Evolutionary conservation across 768 basidiomycete genomes (phyloP), one percentile per base, ranked within the genome.

Genomic region (Lactarius akahatsu): DNA sequence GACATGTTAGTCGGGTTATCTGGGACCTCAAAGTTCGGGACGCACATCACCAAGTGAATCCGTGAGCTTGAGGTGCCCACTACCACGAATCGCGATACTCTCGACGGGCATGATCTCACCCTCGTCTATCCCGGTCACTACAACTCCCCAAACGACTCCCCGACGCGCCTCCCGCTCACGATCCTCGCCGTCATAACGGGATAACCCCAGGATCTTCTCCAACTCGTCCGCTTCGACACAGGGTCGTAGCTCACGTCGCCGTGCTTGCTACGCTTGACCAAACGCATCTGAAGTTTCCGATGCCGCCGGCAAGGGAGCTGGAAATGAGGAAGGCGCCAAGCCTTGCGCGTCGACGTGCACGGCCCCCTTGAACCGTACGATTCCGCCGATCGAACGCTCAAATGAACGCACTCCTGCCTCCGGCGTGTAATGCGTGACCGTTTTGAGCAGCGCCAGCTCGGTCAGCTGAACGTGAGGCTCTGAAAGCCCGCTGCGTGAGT

Each of bases 351-450:
- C 86, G 16, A 86, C 74, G 71, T 82, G 80, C 70, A 91, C 89
- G 0, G 92, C 86, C 87, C 90, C 95, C 73, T 97, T 97, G 70
- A 83, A 89, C 38, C 95, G 79, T n/a, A 90, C 90, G n/a, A 98
- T 88, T 28, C 88, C 83, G 3, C 92, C 94, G 50, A 98, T 86
- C 2, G 91, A 86, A 15, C 95, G 85, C 72, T 97, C 95, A 18
- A 96, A 83, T 55, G 86, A 87, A 41, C 96, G 86, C n/a, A 98
- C 95, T 40, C 96, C 96, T 0, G 94, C 93, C 76, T 98, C 95
- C 7, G 92, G 82, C 2, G 95, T 96, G 72, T 94, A 96, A 26
- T 86, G 81, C 1, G 88, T 90, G 23, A 89, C 87, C 58, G 96
- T 83, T 59, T 85, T 83, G 62, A 88, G 76, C 36, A 96, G 75